Base-by-base conservation (phyloP, 371 early-diverging fungal species). In the Circinella umbellata region DNA sequence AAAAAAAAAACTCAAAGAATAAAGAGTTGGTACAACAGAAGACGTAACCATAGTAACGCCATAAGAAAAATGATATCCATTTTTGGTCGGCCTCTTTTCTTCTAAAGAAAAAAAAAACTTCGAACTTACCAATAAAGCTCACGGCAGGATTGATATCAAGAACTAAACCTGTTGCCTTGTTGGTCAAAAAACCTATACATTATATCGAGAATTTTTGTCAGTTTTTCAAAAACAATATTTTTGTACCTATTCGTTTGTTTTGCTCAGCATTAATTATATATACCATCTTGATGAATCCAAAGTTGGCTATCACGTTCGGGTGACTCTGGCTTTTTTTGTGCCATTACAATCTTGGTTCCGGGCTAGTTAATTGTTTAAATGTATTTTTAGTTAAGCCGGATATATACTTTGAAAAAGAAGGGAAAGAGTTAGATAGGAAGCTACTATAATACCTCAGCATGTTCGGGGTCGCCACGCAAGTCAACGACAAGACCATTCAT, bases 231-330 rank as follows among this genome's bases (percentile, higher is more conserved):
- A 27, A 27, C 1, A 27, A 27, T 27, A 27, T 27, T 27, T 27
- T 27, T 27, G 27, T 27, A 27, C 27, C 27, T 2, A 2, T 27
- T 27, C 27, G 27, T 27, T 27, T 27, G 0, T 15, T n/a, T n/a
- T 53, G 6, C n/a, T 18, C 3, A 34, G 6, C 15, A n/a, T 13
- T 53, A 18, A 15, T 53, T 53, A n/a, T 6, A 53, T 34, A 68
- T 67, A 62, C 82, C 82, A 51, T 73, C 62, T 63, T 81, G 79
- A 38, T 81, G 77, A n/a, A 81, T 79, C 79, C 79, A 81, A 9
- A 81, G 76, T 55, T 81, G 82, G 20, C 66, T 68, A 51, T 81
- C 82, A 57, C 79, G 69, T 47, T 79, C 82, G 49, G 79, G 76
- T 51, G 79, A 77, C 48, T 66, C 61, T 42, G 70, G 66, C 15